Conservation (phyloP, 345 rosid species). For the Acer negundo region DNA sequence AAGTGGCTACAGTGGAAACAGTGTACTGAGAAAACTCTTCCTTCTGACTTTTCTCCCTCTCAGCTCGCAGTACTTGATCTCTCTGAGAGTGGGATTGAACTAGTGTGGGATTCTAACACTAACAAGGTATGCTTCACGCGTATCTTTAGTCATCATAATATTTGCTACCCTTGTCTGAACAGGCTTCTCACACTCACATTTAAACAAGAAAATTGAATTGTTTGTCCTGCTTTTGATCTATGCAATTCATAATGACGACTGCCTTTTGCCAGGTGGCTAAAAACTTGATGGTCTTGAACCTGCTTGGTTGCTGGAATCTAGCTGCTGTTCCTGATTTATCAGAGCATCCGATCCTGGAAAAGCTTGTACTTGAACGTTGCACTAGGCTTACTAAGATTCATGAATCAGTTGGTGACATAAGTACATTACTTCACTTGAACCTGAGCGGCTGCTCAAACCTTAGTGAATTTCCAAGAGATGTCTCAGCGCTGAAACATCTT, state of each 20-base stretch:
- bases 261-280: conserved; percentile 35
- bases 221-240: background rate
- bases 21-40: too few species aligned
- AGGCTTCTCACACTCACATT: too few species aligned
- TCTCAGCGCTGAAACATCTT: conserved; percentile 43
- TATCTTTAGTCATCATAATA: too few species aligned
- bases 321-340: conserved; percentile 47
- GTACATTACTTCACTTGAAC: conserved; percentile 39
- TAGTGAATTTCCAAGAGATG: conserved; percentile 40
- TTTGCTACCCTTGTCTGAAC: too few species aligned
- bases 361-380: conserved; percentile 43
- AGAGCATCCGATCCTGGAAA: conserved; percentile 34
- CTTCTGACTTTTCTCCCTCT: too few species aligned
- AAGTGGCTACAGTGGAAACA: too few species aligned
- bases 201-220: background rate
- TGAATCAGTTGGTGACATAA: conserved; percentile 38
- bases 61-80: too few species aligned
- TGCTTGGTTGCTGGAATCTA: conserved; percentile 38
- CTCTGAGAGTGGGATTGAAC: too few species aligned
- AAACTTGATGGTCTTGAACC: conserved; percentile 49
- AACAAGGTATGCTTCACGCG: too few species aligned
- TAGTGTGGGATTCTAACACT: too few species aligned
- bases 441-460: conserved; percentile 40
- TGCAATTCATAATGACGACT: background rate
- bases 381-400: conserved; percentile 31